Conservation (phyloP, 176 grass and related monocot species). For the Stipa capillata region DNA sequence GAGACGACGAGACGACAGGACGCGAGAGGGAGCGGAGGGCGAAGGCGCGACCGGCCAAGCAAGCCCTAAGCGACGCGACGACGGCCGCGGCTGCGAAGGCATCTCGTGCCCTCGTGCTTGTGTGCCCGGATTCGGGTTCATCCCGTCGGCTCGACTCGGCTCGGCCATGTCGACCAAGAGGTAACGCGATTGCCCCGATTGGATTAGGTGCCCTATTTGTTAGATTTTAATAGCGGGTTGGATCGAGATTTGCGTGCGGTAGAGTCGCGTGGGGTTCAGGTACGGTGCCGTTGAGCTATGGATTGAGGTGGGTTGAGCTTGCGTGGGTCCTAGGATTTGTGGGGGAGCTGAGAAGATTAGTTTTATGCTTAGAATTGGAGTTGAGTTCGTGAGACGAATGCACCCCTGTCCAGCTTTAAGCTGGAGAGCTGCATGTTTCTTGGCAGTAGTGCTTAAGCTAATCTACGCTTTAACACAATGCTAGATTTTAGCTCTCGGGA, state of each 20-base stretch:
- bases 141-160: background rate
- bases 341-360: background rate
- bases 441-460: background rate
- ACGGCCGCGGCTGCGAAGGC: background rate
- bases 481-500: background rate
- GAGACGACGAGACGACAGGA: background rate
- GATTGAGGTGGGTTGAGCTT: conserved; percentile 5
- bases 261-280: background rate
- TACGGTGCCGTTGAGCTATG: background rate
- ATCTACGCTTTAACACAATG: background rate
- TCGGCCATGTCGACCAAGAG: conserved; percentile 34
- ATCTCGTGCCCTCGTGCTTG: too few species aligned
- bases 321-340: too few species aligned
- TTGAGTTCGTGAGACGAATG: background rate
- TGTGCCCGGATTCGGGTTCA: background rate
- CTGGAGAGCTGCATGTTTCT: background rate
- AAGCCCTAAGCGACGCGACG: background rate
- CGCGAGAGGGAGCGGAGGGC: background rate
- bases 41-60: too few species aligned
- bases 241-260: background rate
- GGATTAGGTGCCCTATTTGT: background rate
- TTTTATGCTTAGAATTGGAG: background rate
- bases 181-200: background rate
- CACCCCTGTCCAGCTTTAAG: too few species aligned
- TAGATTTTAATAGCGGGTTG: background rate